Conservation (phyloP, 2,329 filamentous ascomycete genomes). For the Aureobasidium leucospermi region DNA sequence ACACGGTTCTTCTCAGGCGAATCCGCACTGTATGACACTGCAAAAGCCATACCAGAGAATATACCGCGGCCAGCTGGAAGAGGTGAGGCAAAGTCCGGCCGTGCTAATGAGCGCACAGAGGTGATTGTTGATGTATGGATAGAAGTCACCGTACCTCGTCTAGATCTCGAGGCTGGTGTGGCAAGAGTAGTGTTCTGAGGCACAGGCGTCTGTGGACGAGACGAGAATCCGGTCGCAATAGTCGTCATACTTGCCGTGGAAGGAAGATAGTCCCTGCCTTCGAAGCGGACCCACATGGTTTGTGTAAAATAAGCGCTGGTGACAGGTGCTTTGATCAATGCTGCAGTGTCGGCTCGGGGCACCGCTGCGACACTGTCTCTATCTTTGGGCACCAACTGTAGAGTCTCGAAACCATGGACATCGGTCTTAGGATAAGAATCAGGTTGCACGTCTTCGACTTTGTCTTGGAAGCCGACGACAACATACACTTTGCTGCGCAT, state of each 20-base stretch:
- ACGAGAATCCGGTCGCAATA: background rate
- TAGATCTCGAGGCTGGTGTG: slow-evolving; percentile 44
- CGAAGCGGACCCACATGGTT: slow-evolving; percentile 36
- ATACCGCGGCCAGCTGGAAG: slow-evolving; percentile 36
- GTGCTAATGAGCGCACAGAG: slow-evolving; percentile 3
- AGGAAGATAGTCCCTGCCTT: slow-evolving; percentile 30
- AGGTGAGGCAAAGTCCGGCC: slow-evolving; percentile 10
- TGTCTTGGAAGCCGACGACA: slow-evolving; percentile 37
- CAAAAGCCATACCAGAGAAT: slow-evolving; percentile 81
- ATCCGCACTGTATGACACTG: slow-evolving; percentile 59
- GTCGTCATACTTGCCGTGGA: slow-evolving; percentile 7
- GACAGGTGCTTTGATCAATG: slow-evolving; percentile 33
- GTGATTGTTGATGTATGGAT: slow-evolving; percentile 1
- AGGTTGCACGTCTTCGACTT: slow-evolving; percentile 22
- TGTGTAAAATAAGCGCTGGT: slow-evolving; percentile 37
- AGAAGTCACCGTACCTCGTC: slow-evolving; percentile 25
- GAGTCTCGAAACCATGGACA: slow-evolving; percentile 32
- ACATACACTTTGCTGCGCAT: slow-evolving; percentile 40
- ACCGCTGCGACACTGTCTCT: slow-evolving; percentile 29
- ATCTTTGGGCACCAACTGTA: slow-evolving; percentile 34
- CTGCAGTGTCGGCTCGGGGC: slow-evolving; percentile 16
- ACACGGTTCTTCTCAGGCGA: slow-evolving; percentile 47
- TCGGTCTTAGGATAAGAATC: slow-evolving; percentile 33
- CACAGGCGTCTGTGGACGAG: slow-evolving; percentile 20
- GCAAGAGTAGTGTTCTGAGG: slow-evolving; percentile 30